These are phyloP conservation scores for Chiua virens DNA, from an alignment of 768 basidiomycete genomes.

Conservation along the genomic window DNA sequence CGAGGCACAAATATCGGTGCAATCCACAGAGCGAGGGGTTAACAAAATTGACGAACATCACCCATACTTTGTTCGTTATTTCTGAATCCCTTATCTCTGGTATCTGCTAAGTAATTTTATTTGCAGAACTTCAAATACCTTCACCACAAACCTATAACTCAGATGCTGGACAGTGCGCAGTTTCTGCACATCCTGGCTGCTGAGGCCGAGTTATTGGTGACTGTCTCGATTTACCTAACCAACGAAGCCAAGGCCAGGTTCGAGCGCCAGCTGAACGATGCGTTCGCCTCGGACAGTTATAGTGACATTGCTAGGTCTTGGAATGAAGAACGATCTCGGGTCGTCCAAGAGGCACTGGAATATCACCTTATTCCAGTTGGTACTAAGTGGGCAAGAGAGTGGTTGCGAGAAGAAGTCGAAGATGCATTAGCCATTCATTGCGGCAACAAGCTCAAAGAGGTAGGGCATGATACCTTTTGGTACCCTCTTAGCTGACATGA, in stretches of 20 bases:
- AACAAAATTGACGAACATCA: slow-evolving; percentile 74
- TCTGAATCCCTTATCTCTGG: not conserved
- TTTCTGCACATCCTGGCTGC: slow-evolving; percentile 91
- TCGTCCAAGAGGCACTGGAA: slow-evolving; percentile 77
- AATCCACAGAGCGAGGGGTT: slow-evolving; percentile 85
- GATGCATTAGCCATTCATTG: slow-evolving; percentile 74
- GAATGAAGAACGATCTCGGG: slow-evolving; percentile 81
- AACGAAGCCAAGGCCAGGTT: slow-evolving; percentile 62
- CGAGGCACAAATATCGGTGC: slow-evolving; percentile 73
- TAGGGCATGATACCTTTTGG: slow-evolving; percentile 36
- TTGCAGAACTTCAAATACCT: slow-evolving; percentile 93
- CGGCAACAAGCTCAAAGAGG: slow-evolving; percentile 66
- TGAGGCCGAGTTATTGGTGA: slow-evolving; percentile 86
- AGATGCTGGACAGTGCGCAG: slow-evolving; percentile 71
- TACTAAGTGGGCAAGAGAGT: slow-evolving; percentile 87
- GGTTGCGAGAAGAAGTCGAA: slow-evolving; percentile 87
- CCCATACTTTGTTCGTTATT: slow-evolving; percentile 61
- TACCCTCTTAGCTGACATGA: slow-evolving; percentile 12
- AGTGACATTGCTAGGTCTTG: slow-evolving; percentile 85
- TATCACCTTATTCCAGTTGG: slow-evolving; percentile 83
- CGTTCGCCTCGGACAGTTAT: slow-evolving; percentile 82
- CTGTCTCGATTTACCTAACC: slow-evolving; percentile 67
- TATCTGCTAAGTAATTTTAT: slow-evolving; percentile 4
- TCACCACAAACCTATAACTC: slow-evolving; percentile 66
- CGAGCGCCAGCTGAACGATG: slow-evolving; percentile 72